These are phyloP conservation scores for Schoenoplectus triqueter DNA, from an alignment of 202 grass and related monocot genomes.

Conservation along the genomic window DNA sequence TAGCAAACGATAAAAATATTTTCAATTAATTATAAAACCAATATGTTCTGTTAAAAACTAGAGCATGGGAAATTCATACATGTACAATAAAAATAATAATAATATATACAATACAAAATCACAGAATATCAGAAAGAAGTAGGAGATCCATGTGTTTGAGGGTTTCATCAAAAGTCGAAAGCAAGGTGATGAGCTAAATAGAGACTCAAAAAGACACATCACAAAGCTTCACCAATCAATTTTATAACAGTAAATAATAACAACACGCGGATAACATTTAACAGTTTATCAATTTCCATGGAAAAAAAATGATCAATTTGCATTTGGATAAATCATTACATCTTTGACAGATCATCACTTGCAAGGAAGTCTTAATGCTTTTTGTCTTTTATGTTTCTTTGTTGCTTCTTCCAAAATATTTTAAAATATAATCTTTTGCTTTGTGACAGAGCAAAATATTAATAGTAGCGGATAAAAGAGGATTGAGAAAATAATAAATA, in stretches of 20 bases:
- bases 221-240: slow-evolving; percentile 5
- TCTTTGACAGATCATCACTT: slow-evolving; percentile 11
- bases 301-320: not conserved
- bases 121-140: not conserved
- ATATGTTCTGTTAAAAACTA: not conserved
- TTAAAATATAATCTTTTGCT: not conserved
- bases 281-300: not conserved
- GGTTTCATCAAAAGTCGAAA: not conserved
- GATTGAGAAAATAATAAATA: not conserved
- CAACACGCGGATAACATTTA: not conserved
- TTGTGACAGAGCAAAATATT: slow-evolving; percentile 30
- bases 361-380: not conserved
- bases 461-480: slow-evolving; percentile 28
- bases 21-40: not conserved
- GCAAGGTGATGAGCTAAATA: not conserved
- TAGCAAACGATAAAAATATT: not conserved
- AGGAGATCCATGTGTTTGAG: not conserved
- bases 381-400: not conserved
- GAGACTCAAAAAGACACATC: not conserved
- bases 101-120: not conserved
- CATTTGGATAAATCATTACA: not conserved
- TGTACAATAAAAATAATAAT: not conserved
- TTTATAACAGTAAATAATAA: not conserved
- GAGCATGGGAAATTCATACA: not conserved
- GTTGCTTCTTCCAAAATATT: not conserved